Percentiles rank a stretch among this genome's conserved stretches.
Evolutionary conservation across 2,329 filamentous ascomycete genomes (phyloP).

Genomic region (Colletotrichum acutatum): DNA sequence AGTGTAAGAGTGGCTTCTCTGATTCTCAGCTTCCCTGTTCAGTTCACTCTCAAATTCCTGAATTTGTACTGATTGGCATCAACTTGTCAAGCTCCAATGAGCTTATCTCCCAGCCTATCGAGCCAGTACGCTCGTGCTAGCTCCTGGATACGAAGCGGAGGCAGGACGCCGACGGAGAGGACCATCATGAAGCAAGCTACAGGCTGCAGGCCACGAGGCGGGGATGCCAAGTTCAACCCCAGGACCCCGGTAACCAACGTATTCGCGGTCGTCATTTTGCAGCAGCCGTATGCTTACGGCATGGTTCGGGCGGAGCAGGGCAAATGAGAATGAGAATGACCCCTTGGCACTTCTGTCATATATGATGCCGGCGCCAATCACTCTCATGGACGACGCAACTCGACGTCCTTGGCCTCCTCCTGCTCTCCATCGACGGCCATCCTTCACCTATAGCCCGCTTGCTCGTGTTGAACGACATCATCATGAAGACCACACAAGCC

Average conservation of each 20-base stretch:
- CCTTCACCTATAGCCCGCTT: neutral
- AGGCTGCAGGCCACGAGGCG: neutral
- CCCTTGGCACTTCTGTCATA: slow-evolving; percentile 10
- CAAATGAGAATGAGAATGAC: neutral
- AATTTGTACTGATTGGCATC: neutral
- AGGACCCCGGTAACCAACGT: neutral
- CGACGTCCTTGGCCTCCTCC: neutral
- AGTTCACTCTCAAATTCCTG: neutral
- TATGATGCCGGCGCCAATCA: neutral
- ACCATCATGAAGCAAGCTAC: neutral
- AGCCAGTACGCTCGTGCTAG: too few relatives aligned
- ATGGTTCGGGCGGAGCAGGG: neutral
- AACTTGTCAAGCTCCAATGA: neutral
- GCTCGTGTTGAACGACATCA: neutral
- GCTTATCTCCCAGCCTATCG: neutral
- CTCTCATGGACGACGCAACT: neutral
- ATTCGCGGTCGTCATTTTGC: slow-evolving; percentile 21
- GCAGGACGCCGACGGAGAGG: neutral
- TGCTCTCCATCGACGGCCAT: neutral
- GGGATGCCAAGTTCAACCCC: neutral
- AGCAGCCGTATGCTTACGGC: neutral
- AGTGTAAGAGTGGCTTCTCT: neutral
- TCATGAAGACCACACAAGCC: slow-evolving; percentile 43
- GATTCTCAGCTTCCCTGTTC: neutral
- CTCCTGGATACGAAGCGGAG: neutral